Evolutionary conservation across 1,139 yeast species (phyloP), one percentile per base, ranked within the genome.

Genomic region (Pichia cactophila): DNA sequence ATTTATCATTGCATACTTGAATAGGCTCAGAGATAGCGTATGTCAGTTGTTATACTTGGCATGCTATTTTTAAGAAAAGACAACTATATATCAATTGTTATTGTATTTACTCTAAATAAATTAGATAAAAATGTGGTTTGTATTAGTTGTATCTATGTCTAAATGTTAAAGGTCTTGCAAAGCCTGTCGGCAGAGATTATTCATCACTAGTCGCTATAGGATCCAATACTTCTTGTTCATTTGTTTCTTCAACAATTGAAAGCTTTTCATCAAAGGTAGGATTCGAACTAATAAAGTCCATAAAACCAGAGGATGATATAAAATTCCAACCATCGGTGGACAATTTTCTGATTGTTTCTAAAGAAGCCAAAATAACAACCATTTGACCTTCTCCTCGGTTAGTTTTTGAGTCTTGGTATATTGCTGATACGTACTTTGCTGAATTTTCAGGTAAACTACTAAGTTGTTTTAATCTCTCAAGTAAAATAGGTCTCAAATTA

Each of bases 351-450:
- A 56, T 58, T 7, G 66, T 62, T 50, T 63, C 66, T 45, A 62
- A 29, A 1, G 62, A 51, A 6, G 67, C 64, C 44, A 63, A 59
- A 46, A 62, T 45, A 44, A 57, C 52, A 23, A 62, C 55, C 39
- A 61, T 51, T 46, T 59, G 49, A 14, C 64, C 63, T 26, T 60
- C 61, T 8, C 64, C 65, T 43, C 65, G 55, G 41, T 56, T 52
- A 17, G 51, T 45, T 47, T 52, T 57, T 29, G 61, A 56, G 26
- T 50, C 41, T 28, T 54, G 53, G 47, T 56, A 61, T n/a, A 56
- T 50, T 11, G 50, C 48, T 26, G 45, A 46, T 37, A 58, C 48
- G 42, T 61, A 60, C 26, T 48, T 49, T 8, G 52, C 43, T 2
- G 56, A 42, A 11, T 54, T 44, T 4, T 41, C 29, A 1, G 65